phyloP scores from a whole-genome alignment of 768 basidiomycete genomes.

The Epithele typhae region DNA sequence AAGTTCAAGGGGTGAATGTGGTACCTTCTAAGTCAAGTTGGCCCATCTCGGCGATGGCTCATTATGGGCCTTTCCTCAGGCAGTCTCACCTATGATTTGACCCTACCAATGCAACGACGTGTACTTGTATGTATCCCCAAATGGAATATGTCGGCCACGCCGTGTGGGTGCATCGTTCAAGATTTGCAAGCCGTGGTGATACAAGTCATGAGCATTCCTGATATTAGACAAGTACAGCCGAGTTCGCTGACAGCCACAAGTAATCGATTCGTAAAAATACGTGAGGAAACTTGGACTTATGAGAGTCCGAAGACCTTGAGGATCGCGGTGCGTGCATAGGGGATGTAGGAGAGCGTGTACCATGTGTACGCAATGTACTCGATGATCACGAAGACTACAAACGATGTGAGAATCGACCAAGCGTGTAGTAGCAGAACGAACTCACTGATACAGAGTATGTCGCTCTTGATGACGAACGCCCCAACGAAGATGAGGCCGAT shows the following conservation, averaged over 20 bases:
- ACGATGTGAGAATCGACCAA: neutral
- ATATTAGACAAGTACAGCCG: constrained; percentile 1
- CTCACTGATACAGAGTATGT: constrained; percentile 69
- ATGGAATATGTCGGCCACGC: neutral
- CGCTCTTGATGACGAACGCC: constrained; percentile 73
- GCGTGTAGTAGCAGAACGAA: constrained; percentile 1
- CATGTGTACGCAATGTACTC: constrained; percentile 90
- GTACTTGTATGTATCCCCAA: neutral
- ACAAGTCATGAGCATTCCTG: no score
- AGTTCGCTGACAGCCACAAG: neutral
- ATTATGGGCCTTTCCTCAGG: no score
- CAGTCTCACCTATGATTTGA: no score
- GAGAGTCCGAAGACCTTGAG: constrained; percentile 55
- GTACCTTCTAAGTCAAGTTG: constrained; percentile 6
- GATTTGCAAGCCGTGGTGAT: no score
- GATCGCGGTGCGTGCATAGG: constrained; percentile 78
- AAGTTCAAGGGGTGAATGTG: constrained; percentile 58
- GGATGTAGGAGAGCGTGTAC: constrained; percentile 87
- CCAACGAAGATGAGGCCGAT: constrained; percentile 82
- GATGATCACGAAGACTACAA: constrained; percentile 81
- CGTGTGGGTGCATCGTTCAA: no score
- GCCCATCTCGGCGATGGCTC: no score
- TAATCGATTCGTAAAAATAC: neutral
- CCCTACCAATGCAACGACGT: neutral
- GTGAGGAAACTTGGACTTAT: neutral